These are phyloP conservation scores for Chytriomyces sp. DNA, from an alignment of 192 early-diverging fungal genomes.

Conservation along the genomic window DNA sequence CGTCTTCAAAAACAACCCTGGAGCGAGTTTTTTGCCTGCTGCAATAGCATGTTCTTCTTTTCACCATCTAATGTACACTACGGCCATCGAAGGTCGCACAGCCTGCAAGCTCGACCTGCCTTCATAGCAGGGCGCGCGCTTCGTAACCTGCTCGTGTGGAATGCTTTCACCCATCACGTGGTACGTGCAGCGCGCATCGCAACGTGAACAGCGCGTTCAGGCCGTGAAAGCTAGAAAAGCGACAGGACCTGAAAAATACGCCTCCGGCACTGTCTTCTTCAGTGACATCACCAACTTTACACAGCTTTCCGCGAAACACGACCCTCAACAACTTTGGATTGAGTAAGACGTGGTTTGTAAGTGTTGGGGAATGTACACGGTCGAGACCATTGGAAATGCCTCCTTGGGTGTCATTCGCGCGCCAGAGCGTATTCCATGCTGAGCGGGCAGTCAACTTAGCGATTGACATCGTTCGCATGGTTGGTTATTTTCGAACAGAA, in stretches of 20 bases:
- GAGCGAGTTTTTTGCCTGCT: slow-evolving; percentile 7
- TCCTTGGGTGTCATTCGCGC: slow-evolving; percentile 29
- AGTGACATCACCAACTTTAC: slow-evolving; percentile 49
- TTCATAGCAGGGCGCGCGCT: not conserved
- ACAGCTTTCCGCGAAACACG: slow-evolving; percentile 26
- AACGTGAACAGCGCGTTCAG: slow-evolving; percentile 17
- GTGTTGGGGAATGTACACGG: slow-evolving; percentile 48
- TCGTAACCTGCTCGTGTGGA: not conserved
- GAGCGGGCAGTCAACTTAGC: slow-evolving; percentile 32
- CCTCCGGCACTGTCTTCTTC: slow-evolving; percentile 51
- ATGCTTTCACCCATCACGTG: not conserved
- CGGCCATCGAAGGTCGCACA: slow-evolving; percentile 30
- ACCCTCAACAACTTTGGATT: slow-evolving; percentile 37
- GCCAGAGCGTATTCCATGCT: slow-evolving; percentile 31
- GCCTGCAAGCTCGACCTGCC: slow-evolving; percentile 1
- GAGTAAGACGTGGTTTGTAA: slow-evolving; percentile 45
- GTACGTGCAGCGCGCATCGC: slow-evolving; percentile 1
- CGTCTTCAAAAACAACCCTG: slow-evolving; percentile 27
- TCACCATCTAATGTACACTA: slow-evolving; percentile 27
- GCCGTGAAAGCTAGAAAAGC: slow-evolving; percentile 45
- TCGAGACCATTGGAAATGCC: slow-evolving; percentile 49
- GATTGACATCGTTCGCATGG: slow-evolving; percentile 41
- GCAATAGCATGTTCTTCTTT: slow-evolving; percentile 2
- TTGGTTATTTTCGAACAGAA: slow-evolving; percentile 34
- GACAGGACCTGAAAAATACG: slow-evolving; percentile 41